phyloP scores from a whole-genome alignment of 345 rosid genomes.

The Schrenkiella parvula region DNA sequence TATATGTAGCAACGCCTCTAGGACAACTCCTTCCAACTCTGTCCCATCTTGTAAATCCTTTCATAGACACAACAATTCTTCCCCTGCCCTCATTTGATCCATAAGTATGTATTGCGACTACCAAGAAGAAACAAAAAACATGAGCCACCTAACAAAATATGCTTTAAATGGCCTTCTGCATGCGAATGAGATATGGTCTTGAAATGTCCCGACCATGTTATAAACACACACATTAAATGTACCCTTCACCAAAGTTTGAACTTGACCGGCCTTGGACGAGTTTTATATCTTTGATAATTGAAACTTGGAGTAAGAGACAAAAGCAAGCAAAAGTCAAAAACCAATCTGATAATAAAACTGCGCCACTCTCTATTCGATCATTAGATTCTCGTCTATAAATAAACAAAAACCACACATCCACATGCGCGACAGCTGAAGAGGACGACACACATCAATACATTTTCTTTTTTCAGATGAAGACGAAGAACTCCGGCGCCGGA shows the following conservation, averaged over 20 bases:
- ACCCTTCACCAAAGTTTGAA: neutral
- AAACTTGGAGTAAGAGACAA: neutral
- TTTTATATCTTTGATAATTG: neutral
- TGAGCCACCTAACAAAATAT: conserved; percentile 20
- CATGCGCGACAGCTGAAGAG: conserved; percentile 22
- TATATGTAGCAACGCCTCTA: neutral
- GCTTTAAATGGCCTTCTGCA: conserved; percentile 18
- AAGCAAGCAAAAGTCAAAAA: conserved; percentile 24
- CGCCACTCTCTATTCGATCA: conserved; percentile 2
- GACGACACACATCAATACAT: neutral
- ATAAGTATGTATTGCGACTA: neutral
- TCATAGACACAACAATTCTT: conserved; percentile 6
- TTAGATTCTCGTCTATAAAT: conserved; percentile 16
- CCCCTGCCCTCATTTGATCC: conserved; percentile 1
- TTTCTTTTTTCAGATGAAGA: conserved; percentile 14
- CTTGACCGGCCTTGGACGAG: neutral
- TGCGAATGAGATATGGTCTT: conserved; percentile 14
- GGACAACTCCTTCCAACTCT: conserved; percentile 13
- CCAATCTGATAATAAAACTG: neutral
- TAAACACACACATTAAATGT: conserved; percentile 25
- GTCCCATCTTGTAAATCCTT: conserved; percentile 20
- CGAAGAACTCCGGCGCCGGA: conserved; percentile 23
- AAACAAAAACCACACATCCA: conserved; percentile 20
- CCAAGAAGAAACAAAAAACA: neutral
- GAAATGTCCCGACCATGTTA: conserved; percentile 33